phyloP scores from a whole-genome alignment of 805 yeast genomes.

The Metschnikowia henanensis region DNA sequence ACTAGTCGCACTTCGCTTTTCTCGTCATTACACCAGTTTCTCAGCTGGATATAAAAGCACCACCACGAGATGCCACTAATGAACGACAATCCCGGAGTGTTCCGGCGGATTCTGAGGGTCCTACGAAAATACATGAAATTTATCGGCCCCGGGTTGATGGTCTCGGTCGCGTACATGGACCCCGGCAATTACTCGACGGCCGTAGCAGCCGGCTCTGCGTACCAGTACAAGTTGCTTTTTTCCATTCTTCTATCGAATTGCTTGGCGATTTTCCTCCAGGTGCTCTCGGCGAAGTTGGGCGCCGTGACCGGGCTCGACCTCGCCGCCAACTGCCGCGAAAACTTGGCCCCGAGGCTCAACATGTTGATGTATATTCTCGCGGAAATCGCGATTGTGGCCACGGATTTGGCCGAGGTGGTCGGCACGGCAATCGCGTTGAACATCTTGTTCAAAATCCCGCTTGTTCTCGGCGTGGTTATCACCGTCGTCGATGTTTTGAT shows the following conservation, averaged over 20 bases:
- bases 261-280: constrained; percentile 85
- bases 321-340: constrained; percentile 82
- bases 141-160: constrained; percentile 96
- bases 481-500: constrained; percentile 86
- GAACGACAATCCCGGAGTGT: neutral
- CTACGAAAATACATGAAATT: constrained; percentile 55
- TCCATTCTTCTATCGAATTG: constrained; percentile 77
- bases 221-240: constrained; percentile 75
- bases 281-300: constrained; percentile 83
- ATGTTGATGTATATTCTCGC: constrained; percentile 70
- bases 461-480: constrained; percentile 78
- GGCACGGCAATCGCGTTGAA: constrained; percentile 97
- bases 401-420: constrained; percentile 95
- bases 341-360: constrained; percentile 64
- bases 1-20: too few relatives aligned
- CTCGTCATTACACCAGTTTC: too few relatives aligned
- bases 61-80: too few relatives aligned
- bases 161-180: constrained; percentile 93
- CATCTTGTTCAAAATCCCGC: constrained; percentile 76
- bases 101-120: constrained; percentile 12
- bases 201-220: constrained; percentile 90
- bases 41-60: too few relatives aligned
- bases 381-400: constrained; percentile 89
- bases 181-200: constrained; percentile 98
- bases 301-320: constrained; percentile 92